These are phyloP conservation scores for Fennellomyces sp. DNA, from an alignment of 371 early-diverging fungal species.

Conservation along the genomic window DNA sequence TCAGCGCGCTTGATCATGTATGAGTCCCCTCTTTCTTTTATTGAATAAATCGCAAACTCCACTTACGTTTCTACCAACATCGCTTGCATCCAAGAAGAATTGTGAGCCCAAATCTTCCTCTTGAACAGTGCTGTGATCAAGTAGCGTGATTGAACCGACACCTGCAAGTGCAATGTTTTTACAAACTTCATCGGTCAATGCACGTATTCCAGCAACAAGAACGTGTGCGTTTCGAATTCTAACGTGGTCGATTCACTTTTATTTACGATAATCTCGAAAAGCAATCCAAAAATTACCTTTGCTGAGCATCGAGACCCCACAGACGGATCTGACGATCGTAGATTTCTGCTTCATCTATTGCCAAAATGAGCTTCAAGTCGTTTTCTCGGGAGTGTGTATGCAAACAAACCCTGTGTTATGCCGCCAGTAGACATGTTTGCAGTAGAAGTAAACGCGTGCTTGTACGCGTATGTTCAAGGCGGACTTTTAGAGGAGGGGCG, in stretches of 20 bases:
- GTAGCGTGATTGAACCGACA: constrained; percentile 73
- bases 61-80: constrained; percentile 73
- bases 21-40: not conserved
- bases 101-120: constrained; percentile 78
- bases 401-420: not conserved
- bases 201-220: constrained; percentile 69
- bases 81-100: constrained; percentile 65
- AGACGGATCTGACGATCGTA: constrained; percentile 96
- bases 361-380: not conserved
- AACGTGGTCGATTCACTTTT: not conserved
- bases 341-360: constrained; percentile 82
- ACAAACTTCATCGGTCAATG: constrained; percentile 77
- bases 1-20: constrained; percentile 57
- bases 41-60: too few relatives aligned
- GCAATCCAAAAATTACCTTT: constrained; percentile 61
- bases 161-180: constrained; percentile 94
- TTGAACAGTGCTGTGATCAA: constrained; percentile 62
- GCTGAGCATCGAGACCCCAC: constrained; percentile 94
- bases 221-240: constrained; percentile 82
- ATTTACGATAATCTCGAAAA: not conserved
- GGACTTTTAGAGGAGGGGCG: too few relatives aligned
- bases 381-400: not conserved
- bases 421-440: constrained; percentile 1
- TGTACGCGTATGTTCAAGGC: too few relatives aligned
- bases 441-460: too few relatives aligned